Conservation (phyloP, 2,329 filamentous ascomycete species). For the Trichoderma sp. region DNA sequence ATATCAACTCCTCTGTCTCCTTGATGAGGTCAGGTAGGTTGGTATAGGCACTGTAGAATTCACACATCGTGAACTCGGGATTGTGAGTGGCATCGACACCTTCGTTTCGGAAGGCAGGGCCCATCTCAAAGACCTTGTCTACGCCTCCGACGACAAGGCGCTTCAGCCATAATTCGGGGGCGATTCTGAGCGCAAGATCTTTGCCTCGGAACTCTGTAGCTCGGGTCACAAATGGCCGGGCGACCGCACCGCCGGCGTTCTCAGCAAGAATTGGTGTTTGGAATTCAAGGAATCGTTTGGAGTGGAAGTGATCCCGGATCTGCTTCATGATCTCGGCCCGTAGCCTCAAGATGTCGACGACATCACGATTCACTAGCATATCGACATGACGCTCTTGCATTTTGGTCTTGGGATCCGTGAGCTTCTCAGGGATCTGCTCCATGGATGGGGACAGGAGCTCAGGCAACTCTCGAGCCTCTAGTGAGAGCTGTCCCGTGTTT, state of each 20-base stretch:
- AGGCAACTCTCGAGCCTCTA: slow-evolving; percentile 67
- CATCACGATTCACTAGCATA: slow-evolving; percentile 70
- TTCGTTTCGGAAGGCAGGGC: slow-evolving; percentile 89
- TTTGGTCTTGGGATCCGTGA: slow-evolving; percentile 69
- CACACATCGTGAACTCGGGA: slow-evolving; percentile 95
- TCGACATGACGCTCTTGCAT: slow-evolving; percentile 81
- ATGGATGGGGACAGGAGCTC: slow-evolving; percentile 72
- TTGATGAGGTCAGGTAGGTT: slow-evolving; percentile 71
- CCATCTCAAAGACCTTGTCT: slow-evolving; percentile 88
- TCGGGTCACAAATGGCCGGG: slow-evolving; percentile 78
- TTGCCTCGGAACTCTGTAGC: slow-evolving; percentile 73
- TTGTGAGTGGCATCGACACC: slow-evolving; percentile 90
- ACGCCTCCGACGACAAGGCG: slow-evolving; percentile 85
- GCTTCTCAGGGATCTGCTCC: slow-evolving; percentile 69
- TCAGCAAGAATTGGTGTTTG: slow-evolving; percentile 85
- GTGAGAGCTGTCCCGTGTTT: slow-evolving; percentile 69
- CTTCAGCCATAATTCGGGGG: slow-evolving; percentile 94
- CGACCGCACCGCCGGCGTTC: slow-evolving; percentile 80
- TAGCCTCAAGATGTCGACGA: slow-evolving; percentile 67
- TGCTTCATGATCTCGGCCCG: slow-evolving; percentile 72
- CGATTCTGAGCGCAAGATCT: slow-evolving; percentile 76
- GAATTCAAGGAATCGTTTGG: slow-evolving; percentile 76
- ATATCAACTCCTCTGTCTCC: slow-evolving; percentile 71
- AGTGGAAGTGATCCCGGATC: slow-evolving; percentile 70
- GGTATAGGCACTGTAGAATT: slow-evolving; percentile 89